Base-by-base conservation (phyloP, 768 basidiomycete species). In the Leccinum olivaceopallidum region DNA sequence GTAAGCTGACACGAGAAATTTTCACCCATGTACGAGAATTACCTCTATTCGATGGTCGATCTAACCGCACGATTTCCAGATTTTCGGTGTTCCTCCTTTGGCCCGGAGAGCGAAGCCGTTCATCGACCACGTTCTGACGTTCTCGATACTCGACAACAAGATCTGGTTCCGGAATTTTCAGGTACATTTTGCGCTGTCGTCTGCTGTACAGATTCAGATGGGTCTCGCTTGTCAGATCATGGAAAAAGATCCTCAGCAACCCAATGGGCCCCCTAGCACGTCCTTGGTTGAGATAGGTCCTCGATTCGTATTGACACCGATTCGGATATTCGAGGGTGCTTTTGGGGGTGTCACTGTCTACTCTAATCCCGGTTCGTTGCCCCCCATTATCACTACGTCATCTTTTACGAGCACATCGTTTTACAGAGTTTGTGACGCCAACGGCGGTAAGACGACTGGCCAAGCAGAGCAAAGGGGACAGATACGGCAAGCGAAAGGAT, bases 91-190 rank as follows among this genome's bases (percentile, higher is more conserved):
- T 2, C 96, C 97, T 20, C 86, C 92, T 28, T 84, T 85, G n/a
- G 89, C 97, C 8, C 83, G 96, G 64, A 88, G 86, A 69, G 85
- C 94, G 18, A 99, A 99, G 74, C 97, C 97, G 2, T 99, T 99
- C 78, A 86, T 99, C 69, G 97, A 99, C 77, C 97, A 98, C 70
- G 87, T 99, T 72, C 83, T 98, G 64, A 95, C 94, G 42, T 98
- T 99, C 76, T 97, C 96, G 36, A 81, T 98, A 57, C 83, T 96
- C 32, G 97, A 99, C 80, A 83, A 84, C 69, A 98, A 97, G 74
- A 94, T 98, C 65, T 99, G 97, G 97, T 98, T 98, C 81, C 87
- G 97, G 65, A 98, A 98, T 76, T 99, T 90, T 80, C 97, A 99
- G 84, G 94, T 95, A 60, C 65, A 79, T 70, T 47, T 61, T 51